Percentiles rank a stretch among this genome's conserved stretches.
Conservation (phyloP, 2,329 filamentous ascomycete genomes). For the Ophiostoma australiae region DNA sequence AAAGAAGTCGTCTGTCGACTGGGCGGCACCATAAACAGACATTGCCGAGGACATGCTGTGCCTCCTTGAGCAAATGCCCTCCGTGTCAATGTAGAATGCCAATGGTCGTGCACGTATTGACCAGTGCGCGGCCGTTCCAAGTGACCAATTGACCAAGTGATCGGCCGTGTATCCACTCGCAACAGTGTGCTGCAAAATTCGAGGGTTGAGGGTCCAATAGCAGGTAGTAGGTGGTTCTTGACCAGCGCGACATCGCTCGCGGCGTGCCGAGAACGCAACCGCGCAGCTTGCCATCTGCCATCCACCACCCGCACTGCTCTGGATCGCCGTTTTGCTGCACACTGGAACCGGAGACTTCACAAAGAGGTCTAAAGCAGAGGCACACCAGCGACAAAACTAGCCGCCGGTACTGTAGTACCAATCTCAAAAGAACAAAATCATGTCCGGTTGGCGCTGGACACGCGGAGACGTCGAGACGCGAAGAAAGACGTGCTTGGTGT, state of each 20-base stretch:
- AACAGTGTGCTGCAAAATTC: not conserved
- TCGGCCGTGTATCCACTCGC: not conserved
- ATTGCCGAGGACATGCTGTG: not conserved
- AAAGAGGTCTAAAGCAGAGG: not conserved
- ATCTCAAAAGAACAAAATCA: slow-evolving; percentile 7
- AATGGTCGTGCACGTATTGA: not conserved
- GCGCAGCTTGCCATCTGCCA: not conserved
- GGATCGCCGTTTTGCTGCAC: not conserved
- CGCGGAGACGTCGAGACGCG: not conserved
- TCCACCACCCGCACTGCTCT: not conserved
- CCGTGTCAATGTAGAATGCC: not conserved
- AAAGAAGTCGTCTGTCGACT: slow-evolving; percentile 1
- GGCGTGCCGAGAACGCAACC: not conserved
- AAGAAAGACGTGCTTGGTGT: not conserved
- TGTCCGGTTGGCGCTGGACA: slow-evolving; percentile 2
- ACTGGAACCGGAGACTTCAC: not conserved
- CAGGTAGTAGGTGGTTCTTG: not conserved
- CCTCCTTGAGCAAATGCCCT: not conserved
- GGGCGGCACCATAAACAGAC: not conserved
- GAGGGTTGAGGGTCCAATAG: not conserved
- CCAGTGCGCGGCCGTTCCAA: not conserved
- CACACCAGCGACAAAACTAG: not conserved
- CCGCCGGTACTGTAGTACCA: not conserved
- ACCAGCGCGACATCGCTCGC: not conserved
- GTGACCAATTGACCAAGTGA: not conserved